Conservation (phyloP, 83 land plant species). For the Picea mariana region DNA sequence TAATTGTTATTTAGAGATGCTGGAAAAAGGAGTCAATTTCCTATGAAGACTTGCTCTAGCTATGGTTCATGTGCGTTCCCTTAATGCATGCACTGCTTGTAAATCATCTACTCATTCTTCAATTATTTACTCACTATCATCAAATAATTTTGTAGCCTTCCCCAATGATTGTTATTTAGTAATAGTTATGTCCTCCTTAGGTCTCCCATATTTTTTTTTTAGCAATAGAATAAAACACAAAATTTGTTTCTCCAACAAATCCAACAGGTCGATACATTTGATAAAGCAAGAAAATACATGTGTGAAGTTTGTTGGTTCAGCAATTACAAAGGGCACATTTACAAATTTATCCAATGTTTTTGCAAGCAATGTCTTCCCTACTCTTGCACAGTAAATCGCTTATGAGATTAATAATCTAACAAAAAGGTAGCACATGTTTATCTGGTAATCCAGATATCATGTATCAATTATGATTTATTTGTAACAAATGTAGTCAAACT, state of each 20-base stretch:
- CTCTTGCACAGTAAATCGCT: conserved; percentile 10
- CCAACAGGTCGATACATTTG: not conserved
- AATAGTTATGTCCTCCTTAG: too few relatives aligned
- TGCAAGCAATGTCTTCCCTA: conserved; percentile 93
- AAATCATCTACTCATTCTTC: too few relatives aligned
- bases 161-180: too few relatives aligned
- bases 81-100: too few relatives aligned
- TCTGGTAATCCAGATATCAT: conserved; percentile 4
- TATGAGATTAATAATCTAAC: not conserved
- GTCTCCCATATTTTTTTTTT: too few relatives aligned
- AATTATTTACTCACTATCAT: too few relatives aligned
- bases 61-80: too few relatives aligned
- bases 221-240: not conserved
- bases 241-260: not conserved
- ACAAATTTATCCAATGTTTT: conserved; percentile 88
- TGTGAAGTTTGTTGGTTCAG: conserved; percentile 92
- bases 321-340: conserved; percentile 94
- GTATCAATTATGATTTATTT: conserved; percentile 1
- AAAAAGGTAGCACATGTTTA: conserved; percentile 10
- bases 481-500: not conserved
- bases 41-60: too few relatives aligned
- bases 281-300: conserved; percentile 45
- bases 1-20: too few relatives aligned
- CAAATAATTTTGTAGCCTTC: too few relatives aligned
- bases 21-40: too few relatives aligned